Base-by-base conservation (phyloP, 257 asterid species). In the Knoxia roxburghii region DNA sequence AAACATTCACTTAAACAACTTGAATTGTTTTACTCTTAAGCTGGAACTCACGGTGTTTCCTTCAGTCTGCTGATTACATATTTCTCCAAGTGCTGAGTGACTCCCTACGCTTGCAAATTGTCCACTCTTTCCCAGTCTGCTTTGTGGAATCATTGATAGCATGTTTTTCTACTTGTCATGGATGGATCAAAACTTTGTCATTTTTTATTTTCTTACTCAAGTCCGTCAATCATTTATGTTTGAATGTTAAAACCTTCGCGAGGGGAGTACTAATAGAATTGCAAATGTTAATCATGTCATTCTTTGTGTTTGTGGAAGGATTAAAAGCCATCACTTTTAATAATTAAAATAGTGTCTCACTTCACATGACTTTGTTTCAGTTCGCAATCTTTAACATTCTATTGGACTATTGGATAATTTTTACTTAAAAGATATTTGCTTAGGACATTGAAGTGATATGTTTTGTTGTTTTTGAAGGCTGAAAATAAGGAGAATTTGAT, bases 401-500 rank as follows among this genome's bases (percentile, higher is more conserved):
- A 21, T 52, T 66, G 68, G 43, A 54, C 60, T 37, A 46, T 72
- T 33, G 68, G 56, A 57, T 26, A 56, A 51, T 35, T 41, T 50
- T 49, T 48, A 20, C 59, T 62, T 51, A 57, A n/a, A 49, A 10
- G 39, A 43, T 45, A 61, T 75, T 58, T 52, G 14, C 32, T 58
- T 23, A 59, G 41, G n/a, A 49, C 26, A 64, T 50, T 76, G 69
- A 78, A 70, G 21, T 54, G 64, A 57, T 77, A 64, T 61, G 72
- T 75, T 77, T 73, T 75, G 55, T 63, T 46, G 43, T 74, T 59
- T 32, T 77, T 73, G 70, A 68, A 94, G 99, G 95, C 73, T 78
- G 95, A 86, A 72, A 81, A 74, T 72, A 87, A 83, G 65, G 96
- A 91, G 70, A 88, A 84, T 35, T 76, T 80, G 85, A 75, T 88